Percentiles rank a stretch among this genome's conserved stretches.
Evolutionary conservation across 495 filamentous ascomycete genomes (phyloP).

Genomic region (Xylaria intraflava): DNA sequence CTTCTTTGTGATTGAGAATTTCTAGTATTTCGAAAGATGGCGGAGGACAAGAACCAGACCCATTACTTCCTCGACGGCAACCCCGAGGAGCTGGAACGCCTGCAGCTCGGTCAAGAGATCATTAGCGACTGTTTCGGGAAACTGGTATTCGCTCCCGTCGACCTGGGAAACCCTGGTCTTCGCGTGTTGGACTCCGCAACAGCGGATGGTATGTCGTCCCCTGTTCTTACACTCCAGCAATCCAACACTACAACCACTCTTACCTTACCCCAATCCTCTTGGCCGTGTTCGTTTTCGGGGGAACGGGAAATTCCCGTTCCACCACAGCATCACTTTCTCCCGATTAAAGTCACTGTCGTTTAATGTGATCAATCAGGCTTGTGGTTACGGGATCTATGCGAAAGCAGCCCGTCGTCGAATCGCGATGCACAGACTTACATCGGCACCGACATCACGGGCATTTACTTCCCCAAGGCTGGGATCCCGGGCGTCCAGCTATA

Average conservation of each 20-base stretch:
- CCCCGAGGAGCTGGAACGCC: neutral
- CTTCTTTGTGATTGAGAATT: too few species aligned
- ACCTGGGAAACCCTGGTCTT: neutral
- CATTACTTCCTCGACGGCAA: neutral
- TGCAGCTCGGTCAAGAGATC: neutral
- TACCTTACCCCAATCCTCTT: too few species aligned
- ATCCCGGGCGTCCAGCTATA: neutral
- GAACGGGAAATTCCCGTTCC: too few species aligned
- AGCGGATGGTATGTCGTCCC: neutral
- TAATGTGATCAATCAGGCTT: too few species aligned
- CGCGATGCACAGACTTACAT: neutral
- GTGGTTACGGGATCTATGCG: neutral
- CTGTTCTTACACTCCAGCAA: too few species aligned
- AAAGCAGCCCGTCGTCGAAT: neutral
- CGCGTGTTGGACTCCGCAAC: slow-evolving; percentile 2
- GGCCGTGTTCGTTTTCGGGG: too few species aligned
- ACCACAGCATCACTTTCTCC: too few species aligned
- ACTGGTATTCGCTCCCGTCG: neutral
- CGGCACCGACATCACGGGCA: neutral
- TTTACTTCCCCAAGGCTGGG: neutral
- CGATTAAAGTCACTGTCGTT: too few species aligned
- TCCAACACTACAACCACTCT: too few species aligned
- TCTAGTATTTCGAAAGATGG: too few species aligned
- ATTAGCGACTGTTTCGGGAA: neutral
- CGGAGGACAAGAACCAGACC: too few species aligned